Base-by-base conservation (phyloP, 495 filamentous ascomycete genomes). In the Apodospora peruviana region DNA sequence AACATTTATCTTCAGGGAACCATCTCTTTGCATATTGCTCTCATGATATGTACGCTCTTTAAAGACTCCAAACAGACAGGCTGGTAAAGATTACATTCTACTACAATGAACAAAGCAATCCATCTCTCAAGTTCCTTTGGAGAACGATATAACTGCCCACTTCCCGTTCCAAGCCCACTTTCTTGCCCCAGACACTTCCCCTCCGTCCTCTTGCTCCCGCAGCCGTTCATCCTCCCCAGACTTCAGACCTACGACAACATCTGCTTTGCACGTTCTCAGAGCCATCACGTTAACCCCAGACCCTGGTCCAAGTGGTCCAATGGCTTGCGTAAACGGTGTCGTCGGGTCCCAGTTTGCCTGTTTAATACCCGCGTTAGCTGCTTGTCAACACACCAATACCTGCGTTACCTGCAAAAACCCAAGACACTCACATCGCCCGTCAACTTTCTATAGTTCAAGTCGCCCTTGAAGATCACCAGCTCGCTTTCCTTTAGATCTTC, bases 81-180 rank as follows among this genome's bases (percentile, higher is more conserved):
- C n/a, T n/a, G n/a, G n/a, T n/a, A n/a, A n/a, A n/a, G n/a, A n/a
- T n/a, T n/a, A n/a, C n/a, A n/a, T n/a, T n/a, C n/a, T n/a, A n/a
- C n/a, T n/a, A n/a, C n/a, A n/a, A n/a, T n/a, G n/a, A n/a, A n/a
- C n/a, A n/a, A n/a, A n/a, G n/a, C n/a, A n/a, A n/a, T n/a, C n/a
- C 16, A 20, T 40, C 39, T 3, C 20, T 58, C 47, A 71, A 18
- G 59, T 60, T 5, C 73, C 71, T 35, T 65, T 52, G 8, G 76
- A 94, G 57, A 96, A 95, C 18, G 90, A 91, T 11, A 93, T 83
- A 27, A 97, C 88, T 2, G 91, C 93, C 88, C 88, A 97, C 69
- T 96, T 97, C 8, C 93, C 93, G 62, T 79, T 88, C 91, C 91
- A 97, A 1, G 90, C 93, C 93, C 93, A 98, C 65, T 91, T 91